Percentiles rank a stretch among this genome's conserved stretches.
Evolutionary conservation across 2,329 filamentous ascomycete species (phyloP).

Genomic region (Aspergillus pseudoviridinutans): DNA sequence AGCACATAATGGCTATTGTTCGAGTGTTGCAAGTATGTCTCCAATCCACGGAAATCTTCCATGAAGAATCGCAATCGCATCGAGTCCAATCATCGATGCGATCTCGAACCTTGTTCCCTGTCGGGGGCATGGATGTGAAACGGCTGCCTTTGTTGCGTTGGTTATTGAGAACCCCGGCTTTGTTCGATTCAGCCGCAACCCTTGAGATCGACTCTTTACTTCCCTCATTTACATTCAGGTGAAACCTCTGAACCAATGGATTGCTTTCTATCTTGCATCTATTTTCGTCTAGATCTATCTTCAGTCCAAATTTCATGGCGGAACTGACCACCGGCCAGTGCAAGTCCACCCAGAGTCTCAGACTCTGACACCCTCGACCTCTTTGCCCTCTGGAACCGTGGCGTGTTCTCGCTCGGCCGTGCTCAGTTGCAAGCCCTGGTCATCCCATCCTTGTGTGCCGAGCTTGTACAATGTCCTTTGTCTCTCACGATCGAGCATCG

Average conservation of each 20-base stretch:
- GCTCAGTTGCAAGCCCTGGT: conserved; percentile 39
- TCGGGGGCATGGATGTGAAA: not conserved
- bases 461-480: conserved; percentile 38
- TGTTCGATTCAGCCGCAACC: not conserved
- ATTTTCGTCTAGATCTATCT: not conserved
- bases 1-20: not conserved
- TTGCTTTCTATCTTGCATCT: not conserved
- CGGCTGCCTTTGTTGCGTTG: not conserved
- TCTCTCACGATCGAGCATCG: conserved; percentile 30
- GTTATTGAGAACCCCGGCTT: not conserved
- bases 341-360: conserved; percentile 12
- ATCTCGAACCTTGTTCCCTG: not conserved
- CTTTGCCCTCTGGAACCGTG: conserved; percentile 30
- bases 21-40: not conserved
- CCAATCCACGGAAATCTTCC: not conserved
- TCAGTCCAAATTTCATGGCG: not conserved
- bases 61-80: not conserved
- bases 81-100: not conserved
- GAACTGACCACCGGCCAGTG: not conserved
- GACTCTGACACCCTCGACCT: conserved; percentile 27
- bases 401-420: conserved; percentile 31
- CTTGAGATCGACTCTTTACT: not conserved
- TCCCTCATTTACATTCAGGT: not conserved
- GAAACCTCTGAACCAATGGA: not conserved
- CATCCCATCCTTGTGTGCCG: conserved; percentile 42